These are phyloP conservation scores for Rhododendron williamsianum DNA, from an alignment of 148 eudicot species.

Conservation along the genomic window DNA sequence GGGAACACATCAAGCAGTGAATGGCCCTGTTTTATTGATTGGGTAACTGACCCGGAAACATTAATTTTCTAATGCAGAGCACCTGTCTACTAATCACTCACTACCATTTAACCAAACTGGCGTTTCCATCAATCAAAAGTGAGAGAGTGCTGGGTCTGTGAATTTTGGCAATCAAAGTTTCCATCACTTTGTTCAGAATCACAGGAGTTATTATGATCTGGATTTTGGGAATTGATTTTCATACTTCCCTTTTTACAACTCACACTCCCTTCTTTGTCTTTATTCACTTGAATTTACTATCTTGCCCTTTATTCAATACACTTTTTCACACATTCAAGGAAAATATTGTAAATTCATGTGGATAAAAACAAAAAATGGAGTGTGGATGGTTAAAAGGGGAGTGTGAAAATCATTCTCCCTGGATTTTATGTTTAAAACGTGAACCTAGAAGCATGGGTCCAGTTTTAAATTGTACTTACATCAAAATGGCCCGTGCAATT, in stretches of 20 bases:
- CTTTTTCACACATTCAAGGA: too few species aligned
- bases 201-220: neutral
- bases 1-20: neutral
- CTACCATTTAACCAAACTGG: neutral
- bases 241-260: too few species aligned
- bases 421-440: neutral
- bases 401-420: too few species aligned
- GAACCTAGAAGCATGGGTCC: neutral
- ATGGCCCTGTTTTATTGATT: neutral
- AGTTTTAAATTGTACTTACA: conserved; percentile 39
- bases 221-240: too few species aligned
- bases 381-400: too few species aligned
- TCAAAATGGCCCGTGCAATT: conserved; percentile 73
- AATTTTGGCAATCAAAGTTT: neutral
- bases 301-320: too few species aligned
- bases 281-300: too few species aligned
- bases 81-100: neutral
- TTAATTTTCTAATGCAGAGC: neutral
- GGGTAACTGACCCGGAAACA: neutral
- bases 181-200: neutral
- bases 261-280: too few species aligned
- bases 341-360: too few species aligned
- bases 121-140: conserved; percentile 8
- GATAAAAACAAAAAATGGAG: too few species aligned
- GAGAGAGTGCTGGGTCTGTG: neutral